Percentiles rank a stretch among this genome's conserved stretches.
phyloP scores from a whole-genome alignment of 192 early-diverging fungal genomes.

The Backusella australiensis region DNA sequence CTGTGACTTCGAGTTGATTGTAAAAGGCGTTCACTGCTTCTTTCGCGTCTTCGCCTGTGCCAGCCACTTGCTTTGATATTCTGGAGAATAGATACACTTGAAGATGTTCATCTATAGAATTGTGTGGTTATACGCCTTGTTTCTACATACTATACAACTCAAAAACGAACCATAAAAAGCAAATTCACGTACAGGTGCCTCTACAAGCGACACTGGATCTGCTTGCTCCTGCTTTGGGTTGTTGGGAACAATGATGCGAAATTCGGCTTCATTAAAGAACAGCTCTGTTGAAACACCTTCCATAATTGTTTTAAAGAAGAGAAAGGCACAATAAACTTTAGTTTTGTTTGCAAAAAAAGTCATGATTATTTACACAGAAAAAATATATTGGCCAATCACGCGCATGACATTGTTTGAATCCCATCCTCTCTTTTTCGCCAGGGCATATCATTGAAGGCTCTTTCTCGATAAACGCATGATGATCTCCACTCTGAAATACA shows the following conservation, averaged over 20 bases:
- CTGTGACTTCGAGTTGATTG: conserved; percentile 49
- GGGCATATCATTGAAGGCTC: too few species aligned
- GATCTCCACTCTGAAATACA: too few species aligned
- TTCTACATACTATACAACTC: neutral
- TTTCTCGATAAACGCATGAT: too few species aligned
- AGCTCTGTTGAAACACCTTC: conserved; percentile 11
- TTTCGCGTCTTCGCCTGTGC: conserved; percentile 25
- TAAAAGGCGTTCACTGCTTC: conserved; percentile 41
- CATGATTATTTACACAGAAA: neutral
- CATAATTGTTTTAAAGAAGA: neutral
- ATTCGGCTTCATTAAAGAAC: conserved; percentile 19
- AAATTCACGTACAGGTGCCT: conserved; percentile 21
- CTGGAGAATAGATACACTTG: conserved; percentile 20
- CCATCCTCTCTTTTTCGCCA: too few species aligned
- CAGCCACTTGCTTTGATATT: conserved; percentile 18
- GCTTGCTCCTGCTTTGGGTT: neutral
- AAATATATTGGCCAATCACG: too few species aligned
- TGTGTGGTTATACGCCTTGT: neutral
- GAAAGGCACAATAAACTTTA: neutral
- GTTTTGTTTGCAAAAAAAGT: neutral
- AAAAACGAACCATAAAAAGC: conserved; percentile 33
- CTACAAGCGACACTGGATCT: neutral
- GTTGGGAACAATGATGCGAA: conserved; percentile 14
- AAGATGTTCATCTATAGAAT: conserved; percentile 31
- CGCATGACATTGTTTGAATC: too few species aligned